Conservation (phyloP, 116 monocot genomes). For the Phalaenopsis hybrid region DNA sequence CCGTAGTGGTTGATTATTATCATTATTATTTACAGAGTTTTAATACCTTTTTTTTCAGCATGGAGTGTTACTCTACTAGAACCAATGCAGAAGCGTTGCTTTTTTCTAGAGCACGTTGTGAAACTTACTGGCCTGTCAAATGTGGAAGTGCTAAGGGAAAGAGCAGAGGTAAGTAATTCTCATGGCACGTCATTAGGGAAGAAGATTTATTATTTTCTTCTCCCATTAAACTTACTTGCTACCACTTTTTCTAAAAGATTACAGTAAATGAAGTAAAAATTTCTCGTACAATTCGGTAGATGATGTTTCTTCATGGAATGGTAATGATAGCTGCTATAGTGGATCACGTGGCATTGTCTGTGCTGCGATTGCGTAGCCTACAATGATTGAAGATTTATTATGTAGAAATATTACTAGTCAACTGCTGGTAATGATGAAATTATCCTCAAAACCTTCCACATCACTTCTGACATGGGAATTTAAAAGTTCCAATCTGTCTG, state of each 20-base stretch:
- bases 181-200: neutral
- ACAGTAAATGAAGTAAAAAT: neutral
- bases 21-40: neutral
- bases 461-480: neutral
- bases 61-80: slow-evolving; percentile 89
- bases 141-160: slow-evolving; percentile 65
- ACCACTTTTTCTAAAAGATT: neutral
- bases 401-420: neutral
- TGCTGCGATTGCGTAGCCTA: neutral
- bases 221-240: neutral
- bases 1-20: neutral
- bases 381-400: neutral
- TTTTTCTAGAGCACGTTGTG: slow-evolving; percentile 71
- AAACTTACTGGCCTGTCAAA: slow-evolving; percentile 58
- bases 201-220: neutral
- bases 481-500: neutral
- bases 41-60: slow-evolving; percentile 21
- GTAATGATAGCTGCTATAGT: neutral
- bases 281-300: neutral
- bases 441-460: neutral
- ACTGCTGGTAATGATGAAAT: neutral
- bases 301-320: neutral
- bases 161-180: slow-evolving; percentile 71
- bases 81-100: slow-evolving; percentile 84
- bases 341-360: neutral